Evolutionary conservation across 2,329 filamentous ascomycete species (phyloP).

Genomic region (Aspergillus neoniger): DNA sequence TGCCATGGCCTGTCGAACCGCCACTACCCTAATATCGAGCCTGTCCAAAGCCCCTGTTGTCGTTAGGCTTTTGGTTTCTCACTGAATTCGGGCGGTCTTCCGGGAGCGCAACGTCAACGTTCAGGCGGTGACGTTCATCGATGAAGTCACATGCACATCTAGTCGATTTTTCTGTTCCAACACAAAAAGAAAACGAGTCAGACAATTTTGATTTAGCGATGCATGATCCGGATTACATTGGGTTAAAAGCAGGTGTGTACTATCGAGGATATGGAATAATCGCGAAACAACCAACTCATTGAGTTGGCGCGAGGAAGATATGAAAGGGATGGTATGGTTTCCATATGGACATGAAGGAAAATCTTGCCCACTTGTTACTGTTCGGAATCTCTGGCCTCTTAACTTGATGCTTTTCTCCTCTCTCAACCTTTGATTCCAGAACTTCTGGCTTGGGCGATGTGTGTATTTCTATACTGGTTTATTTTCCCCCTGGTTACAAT

Average conservation of each 20-base stretch:
- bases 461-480: slow-evolving; percentile 41
- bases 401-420: slow-evolving; percentile 17
- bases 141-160: background rate
- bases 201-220: background rate
- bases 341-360: slow-evolving; percentile 12
- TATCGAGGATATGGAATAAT: background rate
- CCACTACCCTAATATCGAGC: slow-evolving; percentile 2
- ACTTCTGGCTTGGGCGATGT: slow-evolving; percentile 31
- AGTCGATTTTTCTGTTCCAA: background rate
- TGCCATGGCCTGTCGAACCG: slow-evolving; percentile 11
- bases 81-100: slow-evolving; percentile 11
- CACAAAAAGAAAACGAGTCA: background rate
- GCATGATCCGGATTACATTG: slow-evolving; percentile 1
- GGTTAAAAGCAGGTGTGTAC: slow-evolving; percentile 7
- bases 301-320: slow-evolving; percentile 15
- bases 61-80: slow-evolving; percentile 3
- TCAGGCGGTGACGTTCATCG: background rate
- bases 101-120: slow-evolving; percentile 12
- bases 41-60: slow-evolving; percentile 14
- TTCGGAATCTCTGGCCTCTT: slow-evolving; percentile 18
- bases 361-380: slow-evolving; percentile 16
- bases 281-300: background rate
- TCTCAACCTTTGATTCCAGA: slow-evolving; percentile 27
- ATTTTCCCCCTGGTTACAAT: slow-evolving; percentile 22
- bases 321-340: slow-evolving; percentile 11